phyloP scores from a whole-genome alignment of 805 yeast genomes.

The Saitoella complicata region DNA sequence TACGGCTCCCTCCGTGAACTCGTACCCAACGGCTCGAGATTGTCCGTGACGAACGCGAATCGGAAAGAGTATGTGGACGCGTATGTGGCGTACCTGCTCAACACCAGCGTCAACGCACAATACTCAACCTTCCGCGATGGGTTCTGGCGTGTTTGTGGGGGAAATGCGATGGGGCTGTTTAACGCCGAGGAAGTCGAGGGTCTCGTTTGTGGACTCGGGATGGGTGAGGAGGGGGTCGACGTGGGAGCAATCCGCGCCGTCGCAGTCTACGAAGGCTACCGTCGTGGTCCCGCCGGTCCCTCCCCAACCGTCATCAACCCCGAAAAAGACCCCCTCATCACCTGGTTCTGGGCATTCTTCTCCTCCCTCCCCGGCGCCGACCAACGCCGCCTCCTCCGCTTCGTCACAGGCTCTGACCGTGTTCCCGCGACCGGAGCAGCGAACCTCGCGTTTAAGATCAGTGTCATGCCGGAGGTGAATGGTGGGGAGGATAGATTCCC shows the following conservation, averaged over 20 bases:
- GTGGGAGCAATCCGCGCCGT: constrained; percentile 48
- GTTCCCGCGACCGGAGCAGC: constrained; percentile 86
- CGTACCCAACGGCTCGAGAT: constrained; percentile 38
- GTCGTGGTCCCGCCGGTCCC: constrained; percentile 10
- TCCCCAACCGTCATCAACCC: constrained; percentile 7
- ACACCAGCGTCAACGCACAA: constrained; percentile 35
- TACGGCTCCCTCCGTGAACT: constrained; percentile 33
- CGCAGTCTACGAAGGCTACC: constrained; percentile 60
- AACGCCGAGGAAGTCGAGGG: constrained; percentile 68
- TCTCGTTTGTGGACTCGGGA: constrained; percentile 50
- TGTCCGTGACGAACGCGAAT: constrained; percentile 43
- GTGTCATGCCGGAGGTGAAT: constrained; percentile 22
- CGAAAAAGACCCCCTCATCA: constrained; percentile 27
- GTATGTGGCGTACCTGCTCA: constrained; percentile 46
- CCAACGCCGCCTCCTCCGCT: constrained; percentile 51
- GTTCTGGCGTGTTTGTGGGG: constrained; percentile 60
- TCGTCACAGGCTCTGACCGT: constrained; percentile 82
- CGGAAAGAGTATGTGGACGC: constrained; percentile 42
- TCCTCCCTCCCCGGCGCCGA: constrained; percentile 26
- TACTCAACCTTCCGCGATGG: constrained; percentile 51
- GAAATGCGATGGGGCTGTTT: constrained; percentile 65
- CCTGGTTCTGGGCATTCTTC: constrained; percentile 83
- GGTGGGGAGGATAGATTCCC: constrained; percentile 42
- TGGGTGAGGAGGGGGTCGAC: constrained; percentile 44
- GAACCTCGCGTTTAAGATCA: constrained; percentile 56